Base-by-base conservation (phyloP, 2,329 filamentous ascomycete species). In the Aureobasidium sp. region DNA sequence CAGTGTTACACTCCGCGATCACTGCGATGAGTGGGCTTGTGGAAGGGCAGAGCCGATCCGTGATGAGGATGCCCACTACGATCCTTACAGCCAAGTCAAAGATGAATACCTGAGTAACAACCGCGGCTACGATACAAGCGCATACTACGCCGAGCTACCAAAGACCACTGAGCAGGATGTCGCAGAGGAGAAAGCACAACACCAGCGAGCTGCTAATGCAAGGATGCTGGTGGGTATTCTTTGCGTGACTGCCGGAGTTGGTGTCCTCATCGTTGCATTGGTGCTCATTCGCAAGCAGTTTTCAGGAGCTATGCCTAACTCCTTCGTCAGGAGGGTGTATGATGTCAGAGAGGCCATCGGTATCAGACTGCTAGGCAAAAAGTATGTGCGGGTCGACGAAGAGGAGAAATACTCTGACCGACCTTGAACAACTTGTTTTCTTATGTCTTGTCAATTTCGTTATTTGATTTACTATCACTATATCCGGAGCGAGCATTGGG, bases 1-100 rank as follows among this genome's bases (percentile, higher is more conserved):
- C 7, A 73, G 71, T 27, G 64, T 66, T 2, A 63, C 41, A 8
- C 65, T 75, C 41, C 63, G 67, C 47, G 52, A 67, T 10, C 67
- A 62, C 46, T 76, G 74, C 64, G 66, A 71, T 62, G 71, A 73
- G 26, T 66, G 68, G 27, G 70, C 68, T 9, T 76, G 74, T 65
- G 63, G 66, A 15, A 57, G 64, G 8, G 68, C 70, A 1, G 60
- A 67, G 53, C 61, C 62, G 44, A 64, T 69, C 26, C 57, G 61
- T 8, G 57, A 59, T 1, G 56, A 47, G 8, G 48, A 63, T 10
- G 41, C 39, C 5, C 56, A 70, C 6, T 65, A 68, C 34, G 62
- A 65, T 12, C 56, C 47, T 5, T 73, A 70, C 59, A 69, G 62
- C 2, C 53, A 66, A 27, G 62, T 67, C 46, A 37, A 64, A 15